Conservation (phyloP, 192 early-diverging fungal genomes). For the Entrophospora sp. region DNA sequence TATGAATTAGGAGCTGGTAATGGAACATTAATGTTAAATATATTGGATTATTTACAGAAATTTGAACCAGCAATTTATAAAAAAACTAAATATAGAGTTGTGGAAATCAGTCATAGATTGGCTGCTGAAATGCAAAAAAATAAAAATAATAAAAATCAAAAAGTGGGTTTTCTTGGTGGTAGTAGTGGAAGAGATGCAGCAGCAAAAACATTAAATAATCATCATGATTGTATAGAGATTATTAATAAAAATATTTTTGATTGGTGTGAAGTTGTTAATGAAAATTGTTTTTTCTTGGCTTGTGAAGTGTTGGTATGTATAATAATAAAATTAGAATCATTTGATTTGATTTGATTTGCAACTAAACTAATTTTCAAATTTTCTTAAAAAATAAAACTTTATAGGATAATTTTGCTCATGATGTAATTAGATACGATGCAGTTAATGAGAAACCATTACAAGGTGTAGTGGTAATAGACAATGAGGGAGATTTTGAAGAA, state of each 20-base stretch:
- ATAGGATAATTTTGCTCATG: slow-evolving; percentile 95
- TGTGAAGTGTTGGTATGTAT: slow-evolving; percentile 88
- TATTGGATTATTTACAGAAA: slow-evolving; percentile 79
- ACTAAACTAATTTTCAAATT: neutral
- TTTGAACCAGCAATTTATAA: slow-evolving; percentile 72
- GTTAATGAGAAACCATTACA: slow-evolving; percentile 65
- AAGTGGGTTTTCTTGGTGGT: too few species aligned
- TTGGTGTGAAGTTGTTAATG: slow-evolving; percentile 61
- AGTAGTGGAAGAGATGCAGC: neutral
- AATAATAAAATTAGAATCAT: neutral
- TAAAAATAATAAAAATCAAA: slow-evolving; percentile 37
- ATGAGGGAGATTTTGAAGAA: slow-evolving; percentile 79
- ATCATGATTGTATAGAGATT: slow-evolving; percentile 59
- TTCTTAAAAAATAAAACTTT: neutral
- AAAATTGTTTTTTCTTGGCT: slow-evolving; percentile 84
- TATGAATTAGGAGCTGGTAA: slow-evolving; percentile 98
- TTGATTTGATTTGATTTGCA: neutral
- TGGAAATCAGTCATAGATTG: slow-evolving; percentile 86
- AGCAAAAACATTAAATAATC: slow-evolving; percentile 7
- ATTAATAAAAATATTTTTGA: slow-evolving; percentile 92
- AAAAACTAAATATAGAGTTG: slow-evolving; percentile 73
- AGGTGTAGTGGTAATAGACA: slow-evolving; percentile 72
- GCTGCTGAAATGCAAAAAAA: slow-evolving; percentile 55
- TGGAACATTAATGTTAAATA: slow-evolving; percentile 89
- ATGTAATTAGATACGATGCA: slow-evolving; percentile 81